Conservation (phyloP, 306 rosid genomes). For the Trifolium repens region DNA sequence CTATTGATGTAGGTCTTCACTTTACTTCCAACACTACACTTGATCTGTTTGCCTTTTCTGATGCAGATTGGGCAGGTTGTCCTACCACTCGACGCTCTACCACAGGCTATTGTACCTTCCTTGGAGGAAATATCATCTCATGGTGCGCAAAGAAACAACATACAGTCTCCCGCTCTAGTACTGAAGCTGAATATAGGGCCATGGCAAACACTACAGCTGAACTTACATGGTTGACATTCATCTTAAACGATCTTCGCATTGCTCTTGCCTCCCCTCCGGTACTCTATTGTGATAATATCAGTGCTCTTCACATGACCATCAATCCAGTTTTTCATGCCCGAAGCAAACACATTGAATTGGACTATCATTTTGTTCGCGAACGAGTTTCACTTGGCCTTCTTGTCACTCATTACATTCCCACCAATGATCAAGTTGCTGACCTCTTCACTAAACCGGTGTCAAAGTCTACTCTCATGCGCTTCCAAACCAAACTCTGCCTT, state of each 20-base stretch:
- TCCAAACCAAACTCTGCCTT: neutral
- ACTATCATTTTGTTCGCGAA: neutral
- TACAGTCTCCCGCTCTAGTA: neutral
- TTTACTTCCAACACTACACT: slow-evolving; percentile 1
- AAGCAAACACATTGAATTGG: neutral
- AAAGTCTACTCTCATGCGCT: neutral
- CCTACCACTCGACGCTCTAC: slow-evolving; percentile 2
- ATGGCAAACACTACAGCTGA: neutral
- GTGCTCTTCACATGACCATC: neutral
- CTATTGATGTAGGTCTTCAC: neutral
- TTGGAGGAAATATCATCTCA: neutral
- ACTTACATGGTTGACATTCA: neutral
- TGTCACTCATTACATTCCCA: neutral
- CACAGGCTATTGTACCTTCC: neutral
- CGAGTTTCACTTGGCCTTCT: neutral
- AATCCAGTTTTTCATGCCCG: neutral
- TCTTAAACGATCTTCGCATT: neutral
- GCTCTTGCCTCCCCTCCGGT: neutral
- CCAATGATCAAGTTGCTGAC: neutral
- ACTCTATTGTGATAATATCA: neutral
- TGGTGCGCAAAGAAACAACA: neutral
- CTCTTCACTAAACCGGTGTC: neutral
- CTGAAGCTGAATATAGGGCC: neutral
- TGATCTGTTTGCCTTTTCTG: slow-evolving; percentile 4
- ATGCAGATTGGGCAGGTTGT: slow-evolving; percentile 21